Base-by-base conservation (phyloP, 495 filamentous ascomycete genomes). In the Acidiella bohemica region DNA sequence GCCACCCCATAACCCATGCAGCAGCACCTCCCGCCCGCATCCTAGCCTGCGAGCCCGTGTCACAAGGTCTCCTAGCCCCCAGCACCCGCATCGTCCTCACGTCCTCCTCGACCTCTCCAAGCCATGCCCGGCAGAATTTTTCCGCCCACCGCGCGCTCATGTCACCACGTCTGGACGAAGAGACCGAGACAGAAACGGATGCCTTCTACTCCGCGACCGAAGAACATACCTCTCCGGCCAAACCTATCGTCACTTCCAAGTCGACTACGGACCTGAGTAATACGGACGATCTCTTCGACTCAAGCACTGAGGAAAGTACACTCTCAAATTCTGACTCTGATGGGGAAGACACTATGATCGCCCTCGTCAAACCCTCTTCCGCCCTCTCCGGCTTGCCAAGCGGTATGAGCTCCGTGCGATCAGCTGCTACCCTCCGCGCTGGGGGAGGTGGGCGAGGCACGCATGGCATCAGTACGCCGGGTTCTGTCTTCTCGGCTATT, bases 1-100 rank as follows among this genome's bases (percentile, higher is more conserved):
- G 81, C n/a, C 84, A 94, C 60, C 81, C 84, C 8, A 84, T 90
- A 47, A 95, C 82, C 25, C 86, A 86, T 62, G 80, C 78, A 11
- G 75, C 79, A 5, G 72, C 83, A 13, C 81, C 80, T n/a, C 84
- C 82, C 3, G 77, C 68, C 21, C 72, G 64, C 42, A 72, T 76
- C 40, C 70, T 68, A 18, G 68, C 72, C 21, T 80, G 76, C 53
- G 76, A 80, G 52, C 76, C 76, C 8, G 83, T 97, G 7, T 75
- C 81, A 2, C 90, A 97, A 59, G 90, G 90, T 2, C 56, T 93
- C 21, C 60, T 95, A 37, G 64, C 77, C 16, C 64, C 80, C 8
- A 68, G 55, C 14, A 83, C 77, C 18, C 78, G 71, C 53, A 75
- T 84, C 36, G 68, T 84, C n/a, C 59, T 84, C 7, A 46, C 66